phyloP scores from a whole-genome alignment of 305 asterid genomes.

The Fraxinus ornus region DNA sequence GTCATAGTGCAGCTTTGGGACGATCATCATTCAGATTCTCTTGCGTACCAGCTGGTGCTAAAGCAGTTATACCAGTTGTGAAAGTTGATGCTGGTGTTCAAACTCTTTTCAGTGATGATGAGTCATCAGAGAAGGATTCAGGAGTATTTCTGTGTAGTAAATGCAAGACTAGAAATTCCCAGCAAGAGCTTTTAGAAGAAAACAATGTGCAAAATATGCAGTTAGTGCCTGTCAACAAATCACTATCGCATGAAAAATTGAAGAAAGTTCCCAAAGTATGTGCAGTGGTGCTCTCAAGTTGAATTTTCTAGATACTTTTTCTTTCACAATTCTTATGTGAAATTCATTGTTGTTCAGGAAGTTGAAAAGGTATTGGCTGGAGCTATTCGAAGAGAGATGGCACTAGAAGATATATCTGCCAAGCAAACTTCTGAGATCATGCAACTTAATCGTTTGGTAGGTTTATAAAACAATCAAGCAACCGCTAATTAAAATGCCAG shows the following conservation, averaged over 20 bases:
- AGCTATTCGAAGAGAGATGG: conserved; percentile 98
- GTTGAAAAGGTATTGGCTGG: conserved; percentile 94
- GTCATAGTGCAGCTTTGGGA: conserved; percentile 58
- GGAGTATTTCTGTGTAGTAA: conserved; percentile 49
- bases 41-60: conserved; percentile 57
- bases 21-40: conserved; percentile 76
- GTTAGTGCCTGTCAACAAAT: conserved; percentile 64
- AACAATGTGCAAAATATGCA: conserved; percentile 64
- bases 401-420: conserved; percentile 81
- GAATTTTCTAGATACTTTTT: conserved; percentile 16
- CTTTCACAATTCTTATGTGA: conserved; percentile 26
- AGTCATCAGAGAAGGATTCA: conserved; percentile 22
- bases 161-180: conserved; percentile 55
- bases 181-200: conserved; percentile 37
- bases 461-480: conserved; percentile 25
- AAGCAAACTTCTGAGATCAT: conserved; percentile 75
- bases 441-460: conserved; percentile 90
- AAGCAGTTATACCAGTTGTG: conserved; percentile 47
- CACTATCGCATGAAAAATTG: conserved; percentile 48
- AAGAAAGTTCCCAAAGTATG: conserved; percentile 75
- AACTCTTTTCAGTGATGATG: conserved; percentile 40
- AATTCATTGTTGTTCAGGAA: conserved; percentile 52
- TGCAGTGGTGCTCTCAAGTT: conserved; percentile 25
- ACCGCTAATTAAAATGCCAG: conserved; percentile 9
- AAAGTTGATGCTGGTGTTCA: conserved; percentile 86